Evolutionary conservation across 2,329 filamentous ascomycete genomes (phyloP), one percentile per base, ranked within the genome.

Genomic region (Fusarium pseudocircinatum): DNA sequence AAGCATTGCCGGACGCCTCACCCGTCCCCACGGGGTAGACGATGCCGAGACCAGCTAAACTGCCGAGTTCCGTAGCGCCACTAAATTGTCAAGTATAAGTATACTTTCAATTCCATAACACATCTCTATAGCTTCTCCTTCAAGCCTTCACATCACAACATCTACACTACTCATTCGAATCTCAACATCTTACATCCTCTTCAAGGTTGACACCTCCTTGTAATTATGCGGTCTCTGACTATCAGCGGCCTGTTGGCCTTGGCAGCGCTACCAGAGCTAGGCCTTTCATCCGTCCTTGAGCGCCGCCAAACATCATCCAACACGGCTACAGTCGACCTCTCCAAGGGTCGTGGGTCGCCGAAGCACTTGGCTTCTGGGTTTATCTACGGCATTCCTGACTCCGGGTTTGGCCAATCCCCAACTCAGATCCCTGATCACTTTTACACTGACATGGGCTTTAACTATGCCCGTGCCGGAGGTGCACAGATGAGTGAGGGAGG

Each of bases 361-460:
- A 22, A 50, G 22, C 57, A 60, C 43, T 34, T 60, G 22, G 43
- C 57, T 50, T 60, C 57, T 26, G 57, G 57, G 1, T 30, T 60
- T 8, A 54, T 61, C 37, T 61, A 61, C n/a, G 59, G 59, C 9
- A 61, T 61, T 13, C 59, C 59, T 12, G 47, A 61, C 39, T n/a
- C n/a, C 24, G 57, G 57, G 22, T 50, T 60, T 22, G 43, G 57
- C 16, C 57, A 60, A 14, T 50, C 57, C 26, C 59, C 47, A 20
- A 54, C 6, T 26, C 59, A 61, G 47, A 61, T 54, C 34, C 59
- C 59, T 24, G 47, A 61, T 44, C 59, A 61, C 37, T 61, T 61
- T 9, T 61, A 54, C 39, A n/a, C 59, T 16, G 59, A 61, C 20
- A 61, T 61, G 10, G 47, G 37, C 24, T 54, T 61, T 2, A 53